These are phyloP conservation scores for Theileria equi DNA, from an alignment of 169 alveolate genomes.

Conservation along the genomic window DNA sequence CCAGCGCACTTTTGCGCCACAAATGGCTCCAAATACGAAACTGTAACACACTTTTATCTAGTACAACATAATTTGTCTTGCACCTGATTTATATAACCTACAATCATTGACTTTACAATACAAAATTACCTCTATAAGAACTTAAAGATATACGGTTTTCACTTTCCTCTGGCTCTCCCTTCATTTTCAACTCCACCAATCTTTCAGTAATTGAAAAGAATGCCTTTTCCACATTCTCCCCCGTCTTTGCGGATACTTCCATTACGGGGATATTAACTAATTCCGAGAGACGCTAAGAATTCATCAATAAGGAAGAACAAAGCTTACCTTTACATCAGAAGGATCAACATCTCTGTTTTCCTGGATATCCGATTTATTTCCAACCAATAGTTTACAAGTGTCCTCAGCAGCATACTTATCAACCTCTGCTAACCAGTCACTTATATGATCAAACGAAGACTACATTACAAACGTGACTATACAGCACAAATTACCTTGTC, in stretches of 20 bases:
- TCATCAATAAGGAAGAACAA: background rate
- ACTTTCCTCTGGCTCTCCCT: no score
- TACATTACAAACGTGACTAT: slow-evolving; percentile 21
- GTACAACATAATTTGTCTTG: background rate
- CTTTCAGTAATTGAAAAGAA: slow-evolving; percentile 47
- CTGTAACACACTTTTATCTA: no score
- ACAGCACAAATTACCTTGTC: slow-evolving; percentile 44
- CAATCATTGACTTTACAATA: background rate
- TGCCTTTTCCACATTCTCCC: slow-evolving; percentile 57
- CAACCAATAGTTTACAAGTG: slow-evolving; percentile 90
- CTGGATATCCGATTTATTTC: slow-evolving; percentile 90
- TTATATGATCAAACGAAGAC: slow-evolving; percentile 81
- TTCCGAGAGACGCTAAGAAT: slow-evolving; percentile 27
- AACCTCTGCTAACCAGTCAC: slow-evolving; percentile 91
- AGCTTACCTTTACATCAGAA: slow-evolving; percentile 49
- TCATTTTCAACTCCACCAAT: slow-evolving; percentile 27
- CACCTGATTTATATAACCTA: background rate
- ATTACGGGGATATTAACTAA: slow-evolving; percentile 31
- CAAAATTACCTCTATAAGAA: no score
- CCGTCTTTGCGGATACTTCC: slow-evolving; percentile 61
- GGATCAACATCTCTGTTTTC: slow-evolving; percentile 47
- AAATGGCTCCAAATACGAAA: slow-evolving; percentile 84
- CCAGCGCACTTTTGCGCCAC: slow-evolving; percentile 84
- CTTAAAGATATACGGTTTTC: no score
- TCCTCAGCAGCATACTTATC: slow-evolving; percentile 90